Conservation (phyloP, 2,329 filamentous ascomycete genomes). For the Cryphonectria carpinicola region DNA sequence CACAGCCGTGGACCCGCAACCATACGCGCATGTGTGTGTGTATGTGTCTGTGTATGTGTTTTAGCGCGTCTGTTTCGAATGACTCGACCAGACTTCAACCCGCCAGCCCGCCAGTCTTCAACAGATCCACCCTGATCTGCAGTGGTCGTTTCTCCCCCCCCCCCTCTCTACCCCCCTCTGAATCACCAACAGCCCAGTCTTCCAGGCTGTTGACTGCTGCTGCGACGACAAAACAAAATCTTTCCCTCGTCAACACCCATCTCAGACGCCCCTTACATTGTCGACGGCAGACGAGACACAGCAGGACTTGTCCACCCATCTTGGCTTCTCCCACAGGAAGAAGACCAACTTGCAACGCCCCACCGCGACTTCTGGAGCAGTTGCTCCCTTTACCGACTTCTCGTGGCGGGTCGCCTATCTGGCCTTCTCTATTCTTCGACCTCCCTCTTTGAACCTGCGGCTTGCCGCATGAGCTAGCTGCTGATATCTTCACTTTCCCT, state of each 20-base stretch:
- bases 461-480: constrained; percentile 29
- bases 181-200: constrained; percentile 15
- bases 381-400: constrained; percentile 22
- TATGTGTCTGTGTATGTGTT: constrained; percentile 3
- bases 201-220: constrained; percentile 16
- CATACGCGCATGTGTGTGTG: background rate
- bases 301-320: constrained; percentile 17
- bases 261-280: background rate
- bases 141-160: constrained; percentile 2
- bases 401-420: constrained; percentile 27
- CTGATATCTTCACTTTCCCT: constrained; percentile 33
- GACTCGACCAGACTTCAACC: constrained; percentile 17
- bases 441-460: constrained; percentile 15
- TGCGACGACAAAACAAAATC: background rate
- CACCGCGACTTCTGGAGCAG: constrained; percentile 18
- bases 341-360: constrained; percentile 10
- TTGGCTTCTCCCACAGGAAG: constrained; percentile 1
- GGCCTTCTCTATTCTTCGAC: constrained; percentile 20
- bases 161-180: background rate
- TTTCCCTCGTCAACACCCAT: no score
- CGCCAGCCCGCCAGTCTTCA: constrained; percentile 9
- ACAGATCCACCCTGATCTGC: constrained; percentile 12
- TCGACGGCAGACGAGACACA: constrained; percentile 9
- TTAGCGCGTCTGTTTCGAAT: constrained; percentile 17
- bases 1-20: constrained; percentile 15